Evolutionary conservation across 805 yeast genomes (phyloP).

Genomic region (Candida piceae): DNA sequence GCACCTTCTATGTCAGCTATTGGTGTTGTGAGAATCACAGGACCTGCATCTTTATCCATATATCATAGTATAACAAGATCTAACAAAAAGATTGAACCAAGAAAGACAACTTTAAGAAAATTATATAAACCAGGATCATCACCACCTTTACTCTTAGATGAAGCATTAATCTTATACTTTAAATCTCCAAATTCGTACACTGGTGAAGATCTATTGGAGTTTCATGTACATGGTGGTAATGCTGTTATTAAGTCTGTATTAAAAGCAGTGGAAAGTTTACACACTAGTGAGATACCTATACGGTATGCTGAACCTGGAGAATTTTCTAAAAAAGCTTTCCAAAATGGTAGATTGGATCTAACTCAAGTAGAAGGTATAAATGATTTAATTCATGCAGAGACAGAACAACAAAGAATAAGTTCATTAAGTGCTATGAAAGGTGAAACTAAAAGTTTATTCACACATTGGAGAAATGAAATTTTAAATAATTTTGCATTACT

Average conservation of each 20-base stretch:
- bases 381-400: slow-evolving; percentile 88
- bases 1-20: slow-evolving; percentile 78
- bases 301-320: slow-evolving; percentile 93
- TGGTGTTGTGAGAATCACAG: slow-evolving; percentile 80
- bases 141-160: slow-evolving; percentile 51
- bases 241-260: slow-evolving; percentile 75
- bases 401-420: slow-evolving; percentile 78
- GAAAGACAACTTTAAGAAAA: slow-evolving; percentile 55
- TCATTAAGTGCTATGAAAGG: slow-evolving; percentile 76
- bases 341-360: slow-evolving; percentile 77
- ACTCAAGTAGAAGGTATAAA: slow-evolving; percentile 89
- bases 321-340: slow-evolving; percentile 80
- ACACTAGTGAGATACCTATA: slow-evolving; percentile 43
- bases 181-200: slow-evolving; percentile 76
- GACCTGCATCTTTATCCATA: slow-evolving; percentile 50
- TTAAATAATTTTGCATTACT: slow-evolving; percentile 65
- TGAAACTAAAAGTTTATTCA: slow-evolving; percentile 47
- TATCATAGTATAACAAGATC: slow-evolving; percentile 42
- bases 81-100: slow-evolving; percentile 36
- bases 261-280: slow-evolving; percentile 51
- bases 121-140: slow-evolving; percentile 40
- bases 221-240: slow-evolving; percentile 92
- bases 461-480: slow-evolving; percentile 61
- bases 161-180: slow-evolving; percentile 68
- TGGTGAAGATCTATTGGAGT: slow-evolving; percentile 85